Base-by-base conservation (phyloP, 371 early-diverging fungal genomes). In the Circinella minor region DNA sequence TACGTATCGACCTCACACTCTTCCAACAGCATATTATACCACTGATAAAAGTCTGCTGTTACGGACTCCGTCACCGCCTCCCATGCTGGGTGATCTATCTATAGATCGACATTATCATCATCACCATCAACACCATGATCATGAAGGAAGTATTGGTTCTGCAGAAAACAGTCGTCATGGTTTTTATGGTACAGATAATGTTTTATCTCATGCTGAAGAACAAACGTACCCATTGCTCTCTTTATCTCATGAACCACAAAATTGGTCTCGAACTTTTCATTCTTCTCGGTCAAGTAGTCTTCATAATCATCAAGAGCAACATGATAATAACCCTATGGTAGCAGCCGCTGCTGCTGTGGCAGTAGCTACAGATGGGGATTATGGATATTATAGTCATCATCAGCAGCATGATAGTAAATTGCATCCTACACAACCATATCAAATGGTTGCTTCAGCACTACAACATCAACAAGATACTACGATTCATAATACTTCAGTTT, bases 171-270 rank as follows among this genome's bases (percentile, higher is more conserved):
- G 4, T 57, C 20, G 3, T 18, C 20, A 18, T 18, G 4, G 10
- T 27, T 57, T 57, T 6, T 57, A 57, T 34, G 57, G 57, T 34
- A 27, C 57, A 17, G 27, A n/a, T 57, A 34, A 18, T 34, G 57
- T 57, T 10, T 34, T 57, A 57, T 57, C 57, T 4, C 5, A 57
- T 14, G 27, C 57, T n/a, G 57, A 57, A 13, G 51, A n/a, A 15
- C 8, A 51, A 7, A 20, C 11, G 20, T 57, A 57, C 4, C 14
- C 20, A 27, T 34, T 57, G 57, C 57, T 57, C 14, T 57, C 57
- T 57, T n/a, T 57, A n/a, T 57, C 57, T 34, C 20, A 57, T 57
- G 34, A 18, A n/a, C 36, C 57, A 34, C 57, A 57, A 34, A 57
- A 18, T 13, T 57, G 57, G 57, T 10, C 20, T 27, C 57, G 57